These are phyloP conservation scores for Penicillium flavigenum DNA, from an alignment of 495 filamentous ascomycete genomes.

Conservation along the genomic window DNA sequence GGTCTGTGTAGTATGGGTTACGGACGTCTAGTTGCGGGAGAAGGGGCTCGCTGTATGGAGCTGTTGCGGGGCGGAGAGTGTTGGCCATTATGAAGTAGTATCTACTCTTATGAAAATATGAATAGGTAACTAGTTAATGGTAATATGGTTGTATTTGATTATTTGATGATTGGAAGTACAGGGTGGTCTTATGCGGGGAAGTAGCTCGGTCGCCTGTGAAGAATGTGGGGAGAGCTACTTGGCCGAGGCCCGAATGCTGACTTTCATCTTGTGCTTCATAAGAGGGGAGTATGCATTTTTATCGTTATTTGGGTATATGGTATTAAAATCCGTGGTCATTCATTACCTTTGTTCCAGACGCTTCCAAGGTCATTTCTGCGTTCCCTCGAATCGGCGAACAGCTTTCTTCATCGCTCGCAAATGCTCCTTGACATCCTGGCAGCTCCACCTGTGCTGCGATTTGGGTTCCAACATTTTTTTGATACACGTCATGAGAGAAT, in stretches of 20 bases:
- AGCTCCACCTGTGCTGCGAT: conserved; percentile 43
- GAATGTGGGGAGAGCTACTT: conserved; percentile 4
- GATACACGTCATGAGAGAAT: conserved; percentile 43
- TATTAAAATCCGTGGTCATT: not conserved
- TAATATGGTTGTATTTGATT: not conserved
- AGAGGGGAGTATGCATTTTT: conserved; percentile 8
- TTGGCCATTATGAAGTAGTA: conserved; percentile 22
- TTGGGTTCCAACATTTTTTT: conserved; percentile 48
- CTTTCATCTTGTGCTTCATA: not conserved
- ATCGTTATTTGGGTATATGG: conserved; percentile 11
- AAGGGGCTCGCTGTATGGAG: conserved; percentile 44
- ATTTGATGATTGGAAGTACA: not conserved
- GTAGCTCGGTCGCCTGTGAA: conserved; percentile 16
- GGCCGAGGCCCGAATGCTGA: conserved; percentile 11
- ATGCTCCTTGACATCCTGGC: conserved; percentile 32
- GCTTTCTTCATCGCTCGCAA: conserved; percentile 27
- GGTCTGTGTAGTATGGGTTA: conserved; percentile 50
- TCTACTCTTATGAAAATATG: not conserved
- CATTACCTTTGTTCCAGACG: not conserved
- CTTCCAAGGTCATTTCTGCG: not conserved
- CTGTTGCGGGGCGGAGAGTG: conserved; percentile 29
- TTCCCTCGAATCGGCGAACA: conserved; percentile 17
- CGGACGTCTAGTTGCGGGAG: conserved; percentile 39
- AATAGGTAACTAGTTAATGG: not conserved
- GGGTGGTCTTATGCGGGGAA: conserved; percentile 8